Evolutionary conservation across 176 grass and related monocot species (phyloP).

Genomic region (Carex scoparia): DNA sequence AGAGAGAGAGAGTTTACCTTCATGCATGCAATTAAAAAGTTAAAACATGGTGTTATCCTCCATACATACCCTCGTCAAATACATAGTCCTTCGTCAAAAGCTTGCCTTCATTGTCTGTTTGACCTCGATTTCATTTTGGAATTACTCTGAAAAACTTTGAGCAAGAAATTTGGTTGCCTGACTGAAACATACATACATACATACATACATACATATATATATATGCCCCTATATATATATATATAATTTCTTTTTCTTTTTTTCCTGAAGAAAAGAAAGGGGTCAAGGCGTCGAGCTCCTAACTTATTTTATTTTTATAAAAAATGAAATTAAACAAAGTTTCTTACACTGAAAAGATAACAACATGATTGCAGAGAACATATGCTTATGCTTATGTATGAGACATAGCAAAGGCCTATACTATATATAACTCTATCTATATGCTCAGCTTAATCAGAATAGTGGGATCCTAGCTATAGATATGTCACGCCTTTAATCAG

Average conservation of each 20-base stretch:
- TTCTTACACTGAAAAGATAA: too few species aligned
- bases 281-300: too few species aligned
- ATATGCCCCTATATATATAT: too few species aligned
- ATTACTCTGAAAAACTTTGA: neutral
- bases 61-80: slow-evolving; percentile 30
- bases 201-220: too few species aligned
- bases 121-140: slow-evolving; percentile 17
- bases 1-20: neutral
- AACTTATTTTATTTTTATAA: too few species aligned
- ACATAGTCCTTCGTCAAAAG: slow-evolving; percentile 20
- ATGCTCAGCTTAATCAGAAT: neutral
- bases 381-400: neutral
- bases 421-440: neutral
- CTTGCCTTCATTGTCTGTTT: slow-evolving; percentile 24
- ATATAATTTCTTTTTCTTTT: too few species aligned
- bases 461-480: neutral
- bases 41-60: slow-evolving; percentile 31
- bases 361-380: neutral
- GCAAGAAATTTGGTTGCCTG: neutral
- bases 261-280: too few species aligned
- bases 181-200: neutral
- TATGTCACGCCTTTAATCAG: too few species aligned
- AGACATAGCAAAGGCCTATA: neutral
- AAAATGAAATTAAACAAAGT: too few species aligned
- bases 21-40: neutral